Evolutionary conservation across 2,329 filamentous ascomycete species (phyloP), one percentile per base, ranked within the genome.

Genomic region (Gaeumannomyces tritici): DNA sequence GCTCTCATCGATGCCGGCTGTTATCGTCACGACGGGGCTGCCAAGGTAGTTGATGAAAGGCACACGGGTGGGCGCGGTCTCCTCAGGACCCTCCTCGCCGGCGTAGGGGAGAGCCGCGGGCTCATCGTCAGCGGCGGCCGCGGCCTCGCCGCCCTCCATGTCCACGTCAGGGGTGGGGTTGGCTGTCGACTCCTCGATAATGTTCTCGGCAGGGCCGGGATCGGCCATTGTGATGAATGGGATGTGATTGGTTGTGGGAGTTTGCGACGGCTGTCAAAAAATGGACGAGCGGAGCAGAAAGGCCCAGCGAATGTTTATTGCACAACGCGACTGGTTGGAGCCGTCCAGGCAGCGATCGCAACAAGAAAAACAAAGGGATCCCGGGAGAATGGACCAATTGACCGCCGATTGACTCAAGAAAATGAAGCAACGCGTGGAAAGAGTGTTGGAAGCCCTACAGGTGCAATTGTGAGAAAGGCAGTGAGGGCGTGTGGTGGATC

Each of bases 11-110:
- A 76, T 74, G 15, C 89, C 88, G 26, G 91, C 79, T n/a, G 86
- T 70, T 31, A 92, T 75, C 21, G 85, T 85, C 35, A 92, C 83
- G 13, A 91, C 79, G 0, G 89, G 88, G 65, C 87, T 91, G 65
- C 79, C 82, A 27, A 92, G 79, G 68, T 88, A 89, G 69, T 77
- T 80, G 60, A 81, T 73, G 67, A 85, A 87, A 47, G 74, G 76
- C 7, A 71, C 67, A 67, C 78, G 77, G 61, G 75, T 71, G 21
- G 70, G 66, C 24, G 68, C 65, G 3, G 69, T 69, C 2, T 70
- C 68, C 18, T 73, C 73, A 61, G 72, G 70, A 15, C 73, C 73
- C 54, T 75, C 67, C 55, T 70, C 61, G 27, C 57, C 74, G 51
- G 75, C 73, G 42, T 77, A 76, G 47, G 75, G 74, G 6, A 78